These are phyloP conservation scores for Elsinoe arachidis DNA, from an alignment of 2,329 filamentous ascomycete genomes.

Conservation along the genomic window DNA sequence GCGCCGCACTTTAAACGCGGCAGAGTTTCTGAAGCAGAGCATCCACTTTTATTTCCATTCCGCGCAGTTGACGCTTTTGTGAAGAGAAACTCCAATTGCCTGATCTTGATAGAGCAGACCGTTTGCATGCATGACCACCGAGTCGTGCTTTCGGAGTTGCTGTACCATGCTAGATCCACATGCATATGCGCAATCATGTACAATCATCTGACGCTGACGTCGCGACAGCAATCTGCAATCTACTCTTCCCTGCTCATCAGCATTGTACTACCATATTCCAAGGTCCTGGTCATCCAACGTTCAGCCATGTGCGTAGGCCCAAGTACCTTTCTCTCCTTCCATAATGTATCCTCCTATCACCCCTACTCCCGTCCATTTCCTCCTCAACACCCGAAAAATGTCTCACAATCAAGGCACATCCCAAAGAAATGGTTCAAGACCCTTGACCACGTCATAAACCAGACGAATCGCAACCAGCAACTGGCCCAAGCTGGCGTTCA, in stretches of 20 bases:
- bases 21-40: not conserved
- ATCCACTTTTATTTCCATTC: conserved; percentile 9
- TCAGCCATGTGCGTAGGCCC: not conserved
- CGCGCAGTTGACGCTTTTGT: not conserved
- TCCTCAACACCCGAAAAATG: not conserved
- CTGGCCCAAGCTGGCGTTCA: conserved; percentile 9
- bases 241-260: not conserved
- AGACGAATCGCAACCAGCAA: not conserved
- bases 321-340: not conserved
- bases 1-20: not conserved
- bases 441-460: not conserved
- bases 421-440: not conserved
- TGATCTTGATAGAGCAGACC: not conserved
- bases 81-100: not conserved
- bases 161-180: conserved; percentile 3
- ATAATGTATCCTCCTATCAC: not conserved
- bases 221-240: not conserved
- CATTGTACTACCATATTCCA: not conserved
- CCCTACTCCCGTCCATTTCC: not conserved
- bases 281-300: not conserved
- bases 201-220: not conserved
- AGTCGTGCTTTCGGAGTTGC: not conserved
- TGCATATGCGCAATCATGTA: not conserved
- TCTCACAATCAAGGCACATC: conserved; percentile 12
- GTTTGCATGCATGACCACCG: not conserved